Percentiles rank a stretch among this genome's conserved stretches.
These are phyloP conservation scores for Didymellaceae sp. DNA, from an alignment of 2,329 filamentous ascomycete species.

Conservation along the genomic window DNA sequence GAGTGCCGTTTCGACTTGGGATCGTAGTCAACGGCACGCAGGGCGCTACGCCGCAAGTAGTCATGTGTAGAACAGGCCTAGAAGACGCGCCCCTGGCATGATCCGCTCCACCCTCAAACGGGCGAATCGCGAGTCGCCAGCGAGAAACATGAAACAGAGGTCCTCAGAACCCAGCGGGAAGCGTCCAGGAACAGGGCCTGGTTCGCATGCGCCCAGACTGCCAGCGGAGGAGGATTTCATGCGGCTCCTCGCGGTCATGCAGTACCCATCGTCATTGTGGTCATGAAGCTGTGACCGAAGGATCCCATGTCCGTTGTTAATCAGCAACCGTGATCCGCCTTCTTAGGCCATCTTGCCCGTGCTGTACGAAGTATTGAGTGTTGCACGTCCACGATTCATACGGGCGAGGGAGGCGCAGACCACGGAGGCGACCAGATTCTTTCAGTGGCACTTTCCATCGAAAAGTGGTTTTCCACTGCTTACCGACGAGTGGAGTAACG, in stretches of 20 bases:
- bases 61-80: slow-evolving; percentile 12
- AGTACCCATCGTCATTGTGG: background rate
- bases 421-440: slow-evolving; percentile 10
- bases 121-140: slow-evolving; percentile 5
- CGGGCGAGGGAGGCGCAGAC: slow-evolving; percentile 2
- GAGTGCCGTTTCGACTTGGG: slow-evolving; percentile 19
- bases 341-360: too few relatives aligned
- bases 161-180: slow-evolving; percentile 5
- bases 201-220: background rate
- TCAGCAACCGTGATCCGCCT: background rate
- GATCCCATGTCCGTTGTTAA: too few relatives aligned
- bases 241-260: slow-evolving; percentile 7
- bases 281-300: background rate
- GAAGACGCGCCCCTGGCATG: slow-evolving; percentile 10
- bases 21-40: background rate
- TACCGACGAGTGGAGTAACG: slow-evolving; percentile 10
- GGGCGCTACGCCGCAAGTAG: slow-evolving; percentile 5
- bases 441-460: slow-evolving; percentile 9
- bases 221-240: slow-evolving; percentile 10
- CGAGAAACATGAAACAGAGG: slow-evolving; percentile 13
- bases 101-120: slow-evolving; percentile 6
- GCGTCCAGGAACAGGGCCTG: slow-evolving; percentile 5
- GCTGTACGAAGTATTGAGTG: background rate
- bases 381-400: slow-evolving; percentile 1
- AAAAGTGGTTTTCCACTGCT: slow-evolving; percentile 1